Conservation (phyloP, 139 green algal species). For the Mesotaenium endlicherianum region DNA sequence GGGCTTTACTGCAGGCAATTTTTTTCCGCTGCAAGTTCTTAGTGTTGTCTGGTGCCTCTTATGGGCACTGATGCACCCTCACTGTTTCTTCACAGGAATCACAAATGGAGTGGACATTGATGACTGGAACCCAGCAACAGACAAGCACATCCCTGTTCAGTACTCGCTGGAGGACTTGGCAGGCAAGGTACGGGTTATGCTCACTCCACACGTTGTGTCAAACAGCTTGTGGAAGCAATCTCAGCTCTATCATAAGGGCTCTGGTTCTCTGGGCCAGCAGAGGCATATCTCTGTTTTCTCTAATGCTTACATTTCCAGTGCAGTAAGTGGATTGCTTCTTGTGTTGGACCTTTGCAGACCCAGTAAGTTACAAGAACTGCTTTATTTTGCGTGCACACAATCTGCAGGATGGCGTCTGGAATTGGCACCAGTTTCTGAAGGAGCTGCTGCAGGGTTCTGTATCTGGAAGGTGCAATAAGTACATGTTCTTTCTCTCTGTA, state of each 20-base stretch:
- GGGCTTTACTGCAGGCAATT: too few species aligned
- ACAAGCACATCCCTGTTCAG: slow-evolving; percentile 59
- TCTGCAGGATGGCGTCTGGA: too few species aligned
- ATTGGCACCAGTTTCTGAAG: neutral
- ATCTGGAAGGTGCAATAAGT: neutral
- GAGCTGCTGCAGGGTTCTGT: neutral
- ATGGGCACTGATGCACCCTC: neutral
- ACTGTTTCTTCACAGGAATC: slow-evolving; percentile 30
- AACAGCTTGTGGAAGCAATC: neutral
- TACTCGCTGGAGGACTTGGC: slow-evolving; percentile 55
- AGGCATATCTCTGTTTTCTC: too few species aligned
- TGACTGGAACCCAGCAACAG: slow-evolving; percentile 54
- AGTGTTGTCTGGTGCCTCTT: neutral
- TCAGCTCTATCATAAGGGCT: neutral
- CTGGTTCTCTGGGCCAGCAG: too few species aligned
- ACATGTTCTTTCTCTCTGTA: neutral
- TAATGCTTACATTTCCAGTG: too few species aligned
- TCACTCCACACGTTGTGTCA: slow-evolving; percentile 1
- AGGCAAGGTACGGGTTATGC: slow-evolving; percentile 31
- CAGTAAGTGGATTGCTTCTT: neutral
- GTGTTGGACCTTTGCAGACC: neutral
- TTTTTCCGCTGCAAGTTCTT: neutral
- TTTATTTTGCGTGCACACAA: neutral
- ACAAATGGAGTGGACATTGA: slow-evolving; percentile 79
- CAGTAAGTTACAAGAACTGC: neutral